These are phyloP conservation scores for Rhodomyrtus tomentosa DNA, from an alignment of 345 rosid species.

Conservation along the genomic window DNA sequence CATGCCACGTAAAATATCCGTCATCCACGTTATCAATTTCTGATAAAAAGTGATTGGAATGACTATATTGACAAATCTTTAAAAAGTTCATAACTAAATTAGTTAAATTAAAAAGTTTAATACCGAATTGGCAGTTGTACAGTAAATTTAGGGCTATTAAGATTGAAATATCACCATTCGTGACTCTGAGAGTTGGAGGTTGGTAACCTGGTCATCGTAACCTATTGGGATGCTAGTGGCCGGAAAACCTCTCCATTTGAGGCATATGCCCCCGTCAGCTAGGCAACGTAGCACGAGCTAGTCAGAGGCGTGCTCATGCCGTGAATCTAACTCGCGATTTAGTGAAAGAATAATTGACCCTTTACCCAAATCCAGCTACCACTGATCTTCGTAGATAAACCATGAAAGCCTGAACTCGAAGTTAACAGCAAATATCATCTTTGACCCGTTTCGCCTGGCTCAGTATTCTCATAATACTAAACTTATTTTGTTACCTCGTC, in stretches of 20 bases:
- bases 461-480: background rate
- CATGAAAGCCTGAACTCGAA: background rate
- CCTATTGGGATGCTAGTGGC: background rate
- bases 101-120: too few relatives aligned
- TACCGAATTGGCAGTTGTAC: too few relatives aligned
- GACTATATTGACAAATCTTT: background rate
- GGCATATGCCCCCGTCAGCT: background rate
- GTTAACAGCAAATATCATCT: background rate
- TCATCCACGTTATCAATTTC: fast-evolving
- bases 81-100: too few relatives aligned
- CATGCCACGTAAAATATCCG: fast-evolving
- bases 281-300: background rate
- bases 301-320: fast-evolving
- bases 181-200: background rate
- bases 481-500: background rate
- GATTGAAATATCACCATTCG: background rate
- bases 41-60: fast-evolving
- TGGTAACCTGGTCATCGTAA: background rate
- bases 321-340: background rate
- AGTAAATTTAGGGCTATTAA: background rate
- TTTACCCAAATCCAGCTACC: background rate
- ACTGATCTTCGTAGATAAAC: background rate
- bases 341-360: background rate
- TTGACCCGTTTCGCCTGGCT: background rate
- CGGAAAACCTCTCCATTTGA: background rate